Conservation (phyloP, 2,329 filamentous ascomycete genomes). For the Capronia coronata region DNA sequence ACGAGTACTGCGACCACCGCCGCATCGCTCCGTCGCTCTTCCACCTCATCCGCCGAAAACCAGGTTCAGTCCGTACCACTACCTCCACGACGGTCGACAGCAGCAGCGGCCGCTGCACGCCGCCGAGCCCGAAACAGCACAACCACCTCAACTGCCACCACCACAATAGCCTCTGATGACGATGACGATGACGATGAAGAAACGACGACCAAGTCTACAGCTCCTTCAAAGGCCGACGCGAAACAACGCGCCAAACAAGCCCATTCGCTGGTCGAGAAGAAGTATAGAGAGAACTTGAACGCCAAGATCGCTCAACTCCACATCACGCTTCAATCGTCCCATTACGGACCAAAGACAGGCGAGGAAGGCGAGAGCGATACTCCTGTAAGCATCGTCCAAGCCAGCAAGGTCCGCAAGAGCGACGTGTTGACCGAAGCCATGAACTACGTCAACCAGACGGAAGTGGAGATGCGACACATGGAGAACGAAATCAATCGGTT, state of each 20-base stretch:
- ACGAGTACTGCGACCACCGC: conserved; percentile 9
- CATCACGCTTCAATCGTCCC: conserved; percentile 24
- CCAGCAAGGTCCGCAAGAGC: conserved; percentile 26
- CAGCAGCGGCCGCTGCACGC: conserved; percentile 6
- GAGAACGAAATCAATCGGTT: conserved; percentile 25
- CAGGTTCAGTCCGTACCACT: conserved; percentile 15
- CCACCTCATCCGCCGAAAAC: conserved; percentile 14
- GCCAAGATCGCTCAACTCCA: conserved; percentile 28
- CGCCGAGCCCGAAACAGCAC: conserved; percentile 6
- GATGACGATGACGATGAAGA: conserved; percentile 12
- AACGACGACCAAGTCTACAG: conserved; percentile 11
- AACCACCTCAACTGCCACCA: conserved; percentile 3
- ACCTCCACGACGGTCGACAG: conserved; percentile 9
- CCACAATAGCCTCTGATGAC: conserved; percentile 9
- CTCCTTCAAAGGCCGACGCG: conserved; percentile 22
- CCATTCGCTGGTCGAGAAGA: conserved; percentile 27
- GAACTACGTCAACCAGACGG: conserved; percentile 27
- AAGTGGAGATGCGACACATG: conserved; percentile 28
- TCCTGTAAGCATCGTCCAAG: conserved; percentile 5
- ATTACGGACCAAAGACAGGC: conserved; percentile 22
- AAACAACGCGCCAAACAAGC: conserved; percentile 27
- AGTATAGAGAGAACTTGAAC: conserved; percentile 29
- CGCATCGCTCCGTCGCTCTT: conserved; percentile 5
- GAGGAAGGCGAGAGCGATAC: conserved; percentile 18
- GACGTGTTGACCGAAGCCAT: conserved; percentile 28